Conservation (phyloP, 768 basidiomycete species). For the Boletus fagicola region DNA sequence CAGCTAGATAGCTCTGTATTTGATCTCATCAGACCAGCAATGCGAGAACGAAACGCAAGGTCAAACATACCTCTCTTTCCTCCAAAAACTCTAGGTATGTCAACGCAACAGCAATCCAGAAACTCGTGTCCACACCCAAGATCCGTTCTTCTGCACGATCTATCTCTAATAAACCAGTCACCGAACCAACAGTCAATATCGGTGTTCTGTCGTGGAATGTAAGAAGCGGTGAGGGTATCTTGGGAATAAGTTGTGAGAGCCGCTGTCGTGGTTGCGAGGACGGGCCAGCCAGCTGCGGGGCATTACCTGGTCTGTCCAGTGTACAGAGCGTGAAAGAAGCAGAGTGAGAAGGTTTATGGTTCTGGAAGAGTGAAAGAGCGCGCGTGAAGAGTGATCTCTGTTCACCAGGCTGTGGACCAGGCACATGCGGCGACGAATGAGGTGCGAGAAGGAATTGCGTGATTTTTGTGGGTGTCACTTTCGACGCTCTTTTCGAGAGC, state of each 20-base stretch:
- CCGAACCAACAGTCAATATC: conserved; percentile 53
- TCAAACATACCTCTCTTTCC: conserved; percentile 65
- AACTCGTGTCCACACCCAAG: conserved; percentile 71
- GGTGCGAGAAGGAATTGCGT: conserved; percentile 56
- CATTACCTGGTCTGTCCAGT: conserved; percentile 20
- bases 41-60: neutral
- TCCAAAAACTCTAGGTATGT: conserved; percentile 76
- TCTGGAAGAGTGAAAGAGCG: conserved; percentile 48
- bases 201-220: conserved; percentile 75
- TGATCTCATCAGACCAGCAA: neutral
- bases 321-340: conserved; percentile 57
- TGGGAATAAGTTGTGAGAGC: conserved; percentile 22
- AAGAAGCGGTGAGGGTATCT: conserved; percentile 48
- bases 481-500: conserved; percentile 5
- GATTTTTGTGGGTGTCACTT: conserved; percentile 25
- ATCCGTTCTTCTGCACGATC: conserved; percentile 52
- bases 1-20: conserved; percentile 55
- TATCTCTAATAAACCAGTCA: conserved; percentile 64
- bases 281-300: conserved; percentile 17
- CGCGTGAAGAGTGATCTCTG: conserved; percentile 48
- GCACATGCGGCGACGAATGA: conserved; percentile 38
- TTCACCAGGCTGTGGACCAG: conserved; percentile 28
- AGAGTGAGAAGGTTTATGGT: conserved; percentile 52
- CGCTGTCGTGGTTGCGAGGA: conserved; percentile 24
- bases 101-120: conserved; percentile 73